Evolutionary conservation across 1,284 basidiomycete species (phyloP).

Genomic region (Polyporus tsugae): DNA sequence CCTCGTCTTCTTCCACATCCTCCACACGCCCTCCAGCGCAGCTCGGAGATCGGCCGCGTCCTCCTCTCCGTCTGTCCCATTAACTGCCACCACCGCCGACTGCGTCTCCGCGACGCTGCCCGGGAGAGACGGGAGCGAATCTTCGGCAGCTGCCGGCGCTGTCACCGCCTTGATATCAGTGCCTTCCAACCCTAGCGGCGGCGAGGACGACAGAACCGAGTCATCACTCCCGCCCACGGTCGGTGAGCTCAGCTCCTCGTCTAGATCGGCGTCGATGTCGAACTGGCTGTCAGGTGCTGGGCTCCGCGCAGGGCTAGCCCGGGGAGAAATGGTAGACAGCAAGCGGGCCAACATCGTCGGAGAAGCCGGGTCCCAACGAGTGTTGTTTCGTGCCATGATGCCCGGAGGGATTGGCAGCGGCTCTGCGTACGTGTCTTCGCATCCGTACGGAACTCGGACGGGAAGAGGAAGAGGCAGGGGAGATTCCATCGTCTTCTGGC

Average conservation of each 20-base stretch:
- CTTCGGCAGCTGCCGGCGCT: constrained; percentile 8
- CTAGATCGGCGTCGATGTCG: constrained; percentile 25
- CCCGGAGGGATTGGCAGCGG: constrained; percentile 38
- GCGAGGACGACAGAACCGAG: constrained; percentile 33
- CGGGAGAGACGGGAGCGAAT: background rate
- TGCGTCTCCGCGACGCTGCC: background rate
- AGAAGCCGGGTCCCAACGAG: constrained; percentile 44
- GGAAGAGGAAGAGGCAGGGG: constrained; percentile 36
- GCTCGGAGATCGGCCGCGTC: constrained; percentile 43
- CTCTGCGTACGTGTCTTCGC: constrained; percentile 35
- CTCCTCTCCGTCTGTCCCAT: constrained; percentile 18
- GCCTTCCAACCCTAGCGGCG: constrained; percentile 24
- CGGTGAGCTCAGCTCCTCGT: constrained; percentile 33
- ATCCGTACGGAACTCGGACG: constrained; percentile 30
- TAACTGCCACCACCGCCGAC: background rate
- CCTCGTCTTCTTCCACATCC: constrained; percentile 54
- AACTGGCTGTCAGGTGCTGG: constrained; percentile 26
- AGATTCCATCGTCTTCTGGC: constrained; percentile 27
- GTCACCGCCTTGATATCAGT: constrained; percentile 16
- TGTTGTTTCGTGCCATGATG: constrained; percentile 31
- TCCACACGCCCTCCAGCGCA: constrained; percentile 58
- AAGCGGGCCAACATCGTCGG: constrained; percentile 40
- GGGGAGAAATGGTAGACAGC: constrained; percentile 41
- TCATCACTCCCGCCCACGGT: constrained; percentile 38
- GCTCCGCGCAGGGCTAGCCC: constrained; percentile 35